Conservation (phyloP, 306 rosid species). For the Prunus mongolica region DNA sequence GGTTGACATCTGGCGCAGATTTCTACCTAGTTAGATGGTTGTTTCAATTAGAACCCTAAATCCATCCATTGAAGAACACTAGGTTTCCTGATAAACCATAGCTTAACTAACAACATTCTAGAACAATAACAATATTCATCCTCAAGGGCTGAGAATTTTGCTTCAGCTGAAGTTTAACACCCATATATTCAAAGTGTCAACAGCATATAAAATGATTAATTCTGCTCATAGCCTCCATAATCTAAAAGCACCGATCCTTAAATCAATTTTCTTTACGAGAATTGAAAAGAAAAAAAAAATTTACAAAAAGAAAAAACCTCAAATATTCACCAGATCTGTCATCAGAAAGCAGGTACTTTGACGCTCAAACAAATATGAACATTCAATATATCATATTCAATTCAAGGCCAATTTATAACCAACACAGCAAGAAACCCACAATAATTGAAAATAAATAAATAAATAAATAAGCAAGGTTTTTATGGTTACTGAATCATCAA, state of each 20-base stretch:
- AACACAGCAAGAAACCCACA: neutral
- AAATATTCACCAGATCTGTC: neutral
- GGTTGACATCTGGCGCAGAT: conserved; percentile 42
- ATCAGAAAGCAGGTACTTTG: neutral
- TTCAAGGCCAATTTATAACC: neutral
- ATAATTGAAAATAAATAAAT: neutral
- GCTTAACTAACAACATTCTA: neutral
- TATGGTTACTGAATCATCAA: neutral
- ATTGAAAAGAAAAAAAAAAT: neutral
- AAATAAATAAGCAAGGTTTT: neutral
- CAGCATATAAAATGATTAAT: neutral
- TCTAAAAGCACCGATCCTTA: neutral
- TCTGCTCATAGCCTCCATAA: neutral
- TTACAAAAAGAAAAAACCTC: neutral
- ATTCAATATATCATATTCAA: neutral
- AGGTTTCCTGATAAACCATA: neutral
- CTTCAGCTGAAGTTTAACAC: conserved; percentile 3
- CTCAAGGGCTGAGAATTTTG: conserved; percentile 2
- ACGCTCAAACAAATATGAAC: neutral
- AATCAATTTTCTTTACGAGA: neutral
- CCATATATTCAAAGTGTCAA: conserved; percentile 15
- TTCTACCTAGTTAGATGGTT: conserved; percentile 49
- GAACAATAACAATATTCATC: neutral
- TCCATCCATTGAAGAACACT: conserved; percentile 1
- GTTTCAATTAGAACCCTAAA: conserved; percentile 33